Conservation (phyloP, 805 yeast genomes). For the Candida hispaniensis region DNA sequence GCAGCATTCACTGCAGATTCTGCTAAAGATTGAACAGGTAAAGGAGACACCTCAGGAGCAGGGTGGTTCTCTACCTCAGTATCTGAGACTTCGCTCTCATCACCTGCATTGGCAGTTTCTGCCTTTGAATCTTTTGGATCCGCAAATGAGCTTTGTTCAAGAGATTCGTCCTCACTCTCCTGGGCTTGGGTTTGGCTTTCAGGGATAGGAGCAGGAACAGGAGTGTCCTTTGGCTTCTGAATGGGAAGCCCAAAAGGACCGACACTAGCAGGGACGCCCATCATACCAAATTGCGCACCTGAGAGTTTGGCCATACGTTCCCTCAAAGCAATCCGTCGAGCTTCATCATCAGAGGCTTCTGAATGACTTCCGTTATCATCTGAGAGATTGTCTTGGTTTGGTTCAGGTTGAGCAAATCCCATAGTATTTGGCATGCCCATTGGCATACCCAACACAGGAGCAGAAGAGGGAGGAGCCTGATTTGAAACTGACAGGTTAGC, state of each 20-base stretch:
- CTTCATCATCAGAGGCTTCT: conserved; percentile 38
- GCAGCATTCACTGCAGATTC: too few relatives aligned
- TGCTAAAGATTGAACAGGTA: too few relatives aligned
- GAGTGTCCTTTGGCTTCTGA: conserved; percentile 17
- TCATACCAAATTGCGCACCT: conserved; percentile 44
- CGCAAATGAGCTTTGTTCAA: conserved; percentile 16
- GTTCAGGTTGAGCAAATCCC: neutral
- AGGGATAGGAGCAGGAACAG: conserved; percentile 3
- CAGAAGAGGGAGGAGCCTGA: too few relatives aligned
- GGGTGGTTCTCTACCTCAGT: too few relatives aligned
- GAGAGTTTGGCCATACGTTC: conserved; percentile 96
- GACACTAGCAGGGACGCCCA: conserved; percentile 17
- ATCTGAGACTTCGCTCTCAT: too few relatives aligned
- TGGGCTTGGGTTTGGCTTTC: too few relatives aligned
- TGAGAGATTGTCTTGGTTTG: conserved; percentile 25
- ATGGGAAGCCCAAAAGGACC: conserved; percentile 29
- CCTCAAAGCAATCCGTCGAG: conserved; percentile 62
- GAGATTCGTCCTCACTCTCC: too few relatives aligned
- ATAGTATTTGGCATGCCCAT: conserved; percentile 9
- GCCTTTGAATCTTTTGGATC: conserved; percentile 5
- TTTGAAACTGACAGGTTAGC: too few relatives aligned
- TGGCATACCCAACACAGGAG: conserved; percentile 4
- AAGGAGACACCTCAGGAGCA: too few relatives aligned
- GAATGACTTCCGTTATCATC: conserved; percentile 28
- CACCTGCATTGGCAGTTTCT: too few relatives aligned